Evolutionary conservation across 140 eudicot genomes (phyloP).

Genomic region (Oenanthe javanica): DNA sequence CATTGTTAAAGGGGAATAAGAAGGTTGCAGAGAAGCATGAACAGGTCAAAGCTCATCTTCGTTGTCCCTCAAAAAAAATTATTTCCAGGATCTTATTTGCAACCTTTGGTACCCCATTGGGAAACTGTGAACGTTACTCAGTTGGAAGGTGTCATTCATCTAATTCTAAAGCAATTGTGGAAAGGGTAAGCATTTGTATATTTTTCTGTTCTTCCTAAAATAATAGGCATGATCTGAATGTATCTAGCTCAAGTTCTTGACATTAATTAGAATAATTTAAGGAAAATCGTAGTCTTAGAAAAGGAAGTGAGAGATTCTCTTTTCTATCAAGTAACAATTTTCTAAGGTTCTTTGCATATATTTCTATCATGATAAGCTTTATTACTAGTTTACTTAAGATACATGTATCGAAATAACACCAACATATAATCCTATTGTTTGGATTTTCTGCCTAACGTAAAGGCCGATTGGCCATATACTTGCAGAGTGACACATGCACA

Average conservation of each 20-base stretch:
- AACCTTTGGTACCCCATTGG: slow-evolving; percentile 60
- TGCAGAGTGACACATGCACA: background rate
- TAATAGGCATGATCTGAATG: background rate
- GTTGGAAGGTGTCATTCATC: slow-evolving; percentile 58
- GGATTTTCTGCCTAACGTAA: no score
- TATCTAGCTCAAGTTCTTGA: background rate
- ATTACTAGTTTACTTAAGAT: background rate
- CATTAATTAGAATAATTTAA: background rate
- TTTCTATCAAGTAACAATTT: background rate
- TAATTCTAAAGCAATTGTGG: slow-evolving; percentile 36
- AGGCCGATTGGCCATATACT: background rate
- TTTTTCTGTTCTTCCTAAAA: background rate
- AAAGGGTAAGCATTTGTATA: slow-evolving; percentile 28
- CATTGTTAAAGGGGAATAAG: slow-evolving; percentile 25
- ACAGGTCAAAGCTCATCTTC: slow-evolving; percentile 33
- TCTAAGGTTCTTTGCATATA: background rate
- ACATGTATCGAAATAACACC: background rate
- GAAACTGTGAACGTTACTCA: slow-evolving; percentile 41
- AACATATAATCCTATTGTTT: background rate
- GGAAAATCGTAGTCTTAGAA: background rate
- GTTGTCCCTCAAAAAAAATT: slow-evolving; percentile 35
- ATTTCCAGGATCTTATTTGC: slow-evolving; percentile 57
- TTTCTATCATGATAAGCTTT: background rate
- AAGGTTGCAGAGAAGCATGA: slow-evolving; percentile 1
- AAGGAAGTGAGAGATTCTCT: background rate